Base-by-base conservation (phyloP, 1,139 yeast genomes). In the Kurtzmaniella quercitrusa region DNA sequence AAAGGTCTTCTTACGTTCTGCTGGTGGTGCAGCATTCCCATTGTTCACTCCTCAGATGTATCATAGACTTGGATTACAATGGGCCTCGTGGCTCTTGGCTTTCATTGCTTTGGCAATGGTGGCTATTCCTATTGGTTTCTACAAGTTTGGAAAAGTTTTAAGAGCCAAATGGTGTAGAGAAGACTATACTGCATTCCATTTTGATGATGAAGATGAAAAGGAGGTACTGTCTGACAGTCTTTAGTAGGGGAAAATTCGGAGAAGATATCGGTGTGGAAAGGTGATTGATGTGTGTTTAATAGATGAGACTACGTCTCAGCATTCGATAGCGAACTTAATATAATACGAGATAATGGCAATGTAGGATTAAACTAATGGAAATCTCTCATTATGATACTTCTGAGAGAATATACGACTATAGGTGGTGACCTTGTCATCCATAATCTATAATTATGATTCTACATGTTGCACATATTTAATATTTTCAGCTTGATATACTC, bases 1-100 rank as follows among this genome's bases (percentile, higher is more conserved):
- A 14, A 88, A 88, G 63, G 95, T 88, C 29, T 87, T 89, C 57
- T 69, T 91, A 57, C 81, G 98, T 70, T 81, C 91, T 48, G 82
- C 87, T 31, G 91, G 91, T 58, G 94, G 94, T 66, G 94, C 91
- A 34, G 91, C 90, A 0, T 90, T 91, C 77, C 97, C 98, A 33
- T 70, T 91, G 47, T 91, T 91, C 56, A 78, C 83, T n/a, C 79
- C 85, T 29, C 91, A 84, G 62, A 85, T 87, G 94, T 87, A 86
- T 60, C 74, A 77, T 51, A 75, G 73, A 39, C 67, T 87, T 52
- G 94, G 94, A 3, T 70, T 83, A 40, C 82, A 82, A 53, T 86
- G 95, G 94, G 95, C 94, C 16, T 79, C 86, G 51, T 85, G 87
- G 79, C 66, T 89, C 47, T 70, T 90, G 55, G 96, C 95, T 0